phyloP scores from a whole-genome alignment of 345 rosid species.

The Excoecaria cochinchinensis region DNA sequence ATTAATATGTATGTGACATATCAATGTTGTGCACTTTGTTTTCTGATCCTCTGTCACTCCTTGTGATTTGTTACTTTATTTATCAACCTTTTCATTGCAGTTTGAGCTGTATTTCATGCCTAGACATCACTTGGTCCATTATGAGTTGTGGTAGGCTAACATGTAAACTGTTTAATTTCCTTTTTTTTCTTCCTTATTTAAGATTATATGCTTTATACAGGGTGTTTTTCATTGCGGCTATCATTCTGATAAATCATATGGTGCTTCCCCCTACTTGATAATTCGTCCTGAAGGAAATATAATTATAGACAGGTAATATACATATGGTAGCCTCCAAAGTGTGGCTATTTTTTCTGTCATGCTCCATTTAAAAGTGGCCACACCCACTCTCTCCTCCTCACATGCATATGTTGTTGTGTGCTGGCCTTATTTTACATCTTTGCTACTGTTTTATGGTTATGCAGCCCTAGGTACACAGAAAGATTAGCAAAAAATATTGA shows the following conservation, averaged over 20 bases:
- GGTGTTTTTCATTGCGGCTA: conserved; percentile 67
- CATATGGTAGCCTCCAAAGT: background rate
- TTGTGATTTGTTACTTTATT: no score
- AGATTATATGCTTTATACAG: conserved; percentile 28
- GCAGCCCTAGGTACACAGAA: conserved; percentile 59
- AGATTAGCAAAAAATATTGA: conserved; percentile 50
- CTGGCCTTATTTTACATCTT: background rate
- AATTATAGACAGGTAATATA: conserved; percentile 55
- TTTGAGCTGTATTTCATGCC: background rate
- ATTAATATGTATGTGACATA: no score
- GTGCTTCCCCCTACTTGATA: conserved; percentile 60
- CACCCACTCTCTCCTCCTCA: no score
- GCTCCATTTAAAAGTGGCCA: background rate
- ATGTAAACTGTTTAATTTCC: background rate
- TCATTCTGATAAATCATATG: conserved; percentile 63
- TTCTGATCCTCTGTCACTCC: no score
- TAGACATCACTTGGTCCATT: background rate
- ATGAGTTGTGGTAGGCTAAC: background rate
- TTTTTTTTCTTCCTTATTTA: background rate
- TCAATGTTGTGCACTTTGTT: no score
- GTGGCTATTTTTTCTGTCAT: background rate
- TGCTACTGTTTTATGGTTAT: conserved; percentile 8
- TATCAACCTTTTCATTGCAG: background rate
- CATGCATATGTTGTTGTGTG: background rate
- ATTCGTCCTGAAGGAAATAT: conserved; percentile 58